Evolutionary conservation across 2,329 filamentous ascomycete species (phyloP), one percentile per base, ranked within the genome.

Genomic region (Penicillium sp.): DNA sequence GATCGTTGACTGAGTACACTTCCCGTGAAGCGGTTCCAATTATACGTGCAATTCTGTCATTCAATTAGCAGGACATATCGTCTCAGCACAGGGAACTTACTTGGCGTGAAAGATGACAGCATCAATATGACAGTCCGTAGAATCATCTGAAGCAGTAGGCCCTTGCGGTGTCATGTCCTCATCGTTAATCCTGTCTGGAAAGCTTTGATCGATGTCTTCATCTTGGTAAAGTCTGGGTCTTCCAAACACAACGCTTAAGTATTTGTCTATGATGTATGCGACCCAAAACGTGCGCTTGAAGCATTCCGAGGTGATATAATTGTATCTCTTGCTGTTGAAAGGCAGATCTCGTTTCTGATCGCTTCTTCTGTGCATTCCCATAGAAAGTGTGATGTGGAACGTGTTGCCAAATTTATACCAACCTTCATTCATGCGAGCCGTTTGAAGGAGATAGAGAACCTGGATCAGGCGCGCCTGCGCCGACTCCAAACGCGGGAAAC

Each of bases 221-320:
- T 86, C 83, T 27, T 83, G 82, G 34, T 83, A 83, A 14, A 81
- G 78, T 8, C 80, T 64, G 0, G 83, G 83, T 5, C 83, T 73
- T 0, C 83, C 83, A 9, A 84, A 76, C 0, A 83, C 78, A 9
- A 83, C 80, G 8, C 81, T 79, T 0, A 86, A 69, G 43, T 85
- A 85, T 32, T 79, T 82, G 60, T 86, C 82, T 0, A 85, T 68
- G 0, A 77, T 79, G 58, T 85, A 85, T 0, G 81, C 77, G 0
- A 76, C 76, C 83, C 83, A 85, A 53, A 87, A 86, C 0, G 81
- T 75, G 3, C 82, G 70, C 49, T 79, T 79, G 1, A 77, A 72
- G 52, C 79, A 81, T 55, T 85, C 43, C 2, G 48, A 41, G n/a
- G 52, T 52, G 32, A 59, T 53, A 41, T 61, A 79, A 21, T 55